Evolutionary conservation across 805 yeast genomes (phyloP), one percentile per base, ranked within the genome.

Genomic region (Monosporozyma unispora): DNA sequence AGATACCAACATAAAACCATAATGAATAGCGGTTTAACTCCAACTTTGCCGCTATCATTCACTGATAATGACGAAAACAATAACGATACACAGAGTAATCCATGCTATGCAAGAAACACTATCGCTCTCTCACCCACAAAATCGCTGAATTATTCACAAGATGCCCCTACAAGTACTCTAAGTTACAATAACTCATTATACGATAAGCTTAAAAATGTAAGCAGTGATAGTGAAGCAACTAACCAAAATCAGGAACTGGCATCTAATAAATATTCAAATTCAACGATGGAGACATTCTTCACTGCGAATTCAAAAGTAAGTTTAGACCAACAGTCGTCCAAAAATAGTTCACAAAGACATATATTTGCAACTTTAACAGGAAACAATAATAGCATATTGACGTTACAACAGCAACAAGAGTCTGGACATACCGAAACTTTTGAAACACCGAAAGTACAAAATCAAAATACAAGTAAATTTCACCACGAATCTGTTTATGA

Each of bases 51-150:
- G 2, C 31, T 52, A 19, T 47, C 47, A 5, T 19, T 47, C 3
- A 29, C 35, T 25, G 44, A 48, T 14, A 35, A 37, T 2, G 29
- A 22, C 2, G 29, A 40, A 12, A 23, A 43, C 18, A 19, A 21
- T 18, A 11, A 44, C n/a, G n/a, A n/a, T n/a, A n/a, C n/a, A n/a
- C n/a, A n/a, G n/a, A n/a, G n/a, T 25, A 42, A 37, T 4, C 21
- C 27, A n/a, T 28, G 31, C 9, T 22, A 43, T 22, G 11, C 11
- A 14, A 27, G 50, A 22, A 21, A 49, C 9, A 49, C 47, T 23
- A 42, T 50, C 2, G 35, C 50, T 3, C 33, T 54, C 5, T 54
- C 57, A 8, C 57, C 57, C 6, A 54, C 57, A 8, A 46, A 53
- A 38, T 49, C 54, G 7, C 23, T 54, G 10, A 25, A 53, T 9